These are phyloP conservation scores for Plicaturopsis crispa DNA, from an alignment of 768 basidiomycete genomes.

Conservation along the genomic window DNA sequence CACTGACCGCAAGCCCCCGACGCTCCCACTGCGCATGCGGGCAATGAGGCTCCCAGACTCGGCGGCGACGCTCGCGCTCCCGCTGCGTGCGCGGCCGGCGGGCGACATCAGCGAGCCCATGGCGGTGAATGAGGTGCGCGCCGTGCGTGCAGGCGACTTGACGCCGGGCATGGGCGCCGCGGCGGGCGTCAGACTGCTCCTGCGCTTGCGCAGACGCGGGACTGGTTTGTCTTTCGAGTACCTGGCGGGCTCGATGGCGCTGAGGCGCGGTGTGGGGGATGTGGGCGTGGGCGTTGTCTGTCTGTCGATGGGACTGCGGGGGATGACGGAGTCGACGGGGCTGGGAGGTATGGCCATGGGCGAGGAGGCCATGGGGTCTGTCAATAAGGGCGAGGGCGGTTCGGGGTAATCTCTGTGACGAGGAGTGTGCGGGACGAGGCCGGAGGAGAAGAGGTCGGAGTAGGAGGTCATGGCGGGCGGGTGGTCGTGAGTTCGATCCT, in stretches of 20 bases:
- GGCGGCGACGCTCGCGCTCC: constrained; percentile 30
- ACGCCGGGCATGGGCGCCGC: constrained; percentile 49
- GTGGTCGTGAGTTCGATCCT: too few species aligned
- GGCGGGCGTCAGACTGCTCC: constrained; percentile 52
- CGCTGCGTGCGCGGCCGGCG: constrained; percentile 35
- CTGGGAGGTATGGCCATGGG: too few species aligned
- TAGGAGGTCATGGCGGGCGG: constrained; percentile 34
- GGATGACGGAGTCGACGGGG: too few species aligned
- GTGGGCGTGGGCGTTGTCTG: constrained; percentile 15
- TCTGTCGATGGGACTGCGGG: constrained; percentile 15
- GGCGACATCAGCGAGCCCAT: constrained; percentile 34
- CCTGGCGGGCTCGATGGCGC: constrained; percentile 13
- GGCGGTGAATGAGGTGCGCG: constrained; percentile 41
- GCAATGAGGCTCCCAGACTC: constrained; percentile 37
- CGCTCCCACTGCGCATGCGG: constrained; percentile 52
- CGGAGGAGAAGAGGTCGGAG: constrained; percentile 66
- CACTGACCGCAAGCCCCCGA: too few species aligned
- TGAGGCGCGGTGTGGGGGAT: constrained; percentile 22
- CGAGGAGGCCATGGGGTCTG: constrained; percentile 10
- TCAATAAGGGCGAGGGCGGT: too few species aligned
- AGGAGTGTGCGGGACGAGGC: constrained; percentile 47
- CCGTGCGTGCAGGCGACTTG: constrained; percentile 48
- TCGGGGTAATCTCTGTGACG: too few species aligned
- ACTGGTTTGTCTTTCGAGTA: constrained; percentile 6
- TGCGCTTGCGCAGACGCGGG: constrained; percentile 49